A percentile compares a stretch with the other conserved stretches of the same genome.
phyloP scores from a whole-genome alignment of 2,329 filamentous ascomycete genomes.

The Trichoderma aggressivum region DNA sequence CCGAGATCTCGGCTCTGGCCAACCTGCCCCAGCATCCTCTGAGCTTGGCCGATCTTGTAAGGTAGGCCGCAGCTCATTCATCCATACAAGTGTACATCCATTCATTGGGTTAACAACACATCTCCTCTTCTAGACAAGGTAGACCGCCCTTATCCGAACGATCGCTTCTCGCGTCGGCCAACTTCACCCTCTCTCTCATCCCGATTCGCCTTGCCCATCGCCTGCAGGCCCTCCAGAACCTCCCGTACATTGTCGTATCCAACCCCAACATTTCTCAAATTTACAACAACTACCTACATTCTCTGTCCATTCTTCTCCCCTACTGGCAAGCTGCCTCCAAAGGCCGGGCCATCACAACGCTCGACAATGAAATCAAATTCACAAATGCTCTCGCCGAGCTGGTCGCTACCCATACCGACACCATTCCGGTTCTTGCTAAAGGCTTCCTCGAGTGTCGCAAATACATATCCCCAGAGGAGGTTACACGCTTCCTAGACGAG shows the following conservation, averaged over 20 bases:
- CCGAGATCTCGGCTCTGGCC: conserved; percentile 76
- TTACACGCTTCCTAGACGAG: conserved; percentile 90
- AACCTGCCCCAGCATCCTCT: conserved; percentile 74
- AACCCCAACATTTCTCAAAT: conserved; percentile 93
- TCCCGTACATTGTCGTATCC: conserved; percentile 97
- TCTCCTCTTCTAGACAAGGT: conserved; percentile 53
- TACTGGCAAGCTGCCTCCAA: conserved; percentile 57
- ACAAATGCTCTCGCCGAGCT: conserved; percentile 91
- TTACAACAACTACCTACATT: conserved; percentile 94
- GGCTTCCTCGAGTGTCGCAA: conserved; percentile 91
- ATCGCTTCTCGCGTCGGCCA: conserved; percentile 83
- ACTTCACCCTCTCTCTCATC: conserved; percentile 90
- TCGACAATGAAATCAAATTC: conserved; percentile 87
- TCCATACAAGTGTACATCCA: background rate
- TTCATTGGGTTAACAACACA: background rate
- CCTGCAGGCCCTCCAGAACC: conserved; percentile 86
- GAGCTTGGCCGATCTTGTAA: conserved; percentile 84
- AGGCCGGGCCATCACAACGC: conserved; percentile 46
- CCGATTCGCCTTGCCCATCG: conserved; percentile 90
- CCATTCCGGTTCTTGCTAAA: conserved; percentile 85
- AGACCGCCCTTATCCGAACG: conserved; percentile 77
- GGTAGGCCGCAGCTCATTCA: conserved; percentile 46
- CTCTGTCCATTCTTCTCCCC: conserved; percentile 82
- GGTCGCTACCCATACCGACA: conserved; percentile 92
- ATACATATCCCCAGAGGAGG: conserved; percentile 78